Evolutionary conservation across 1,139 yeast genomes (phyloP).

Genomic region (Maudiozyma humilis): DNA sequence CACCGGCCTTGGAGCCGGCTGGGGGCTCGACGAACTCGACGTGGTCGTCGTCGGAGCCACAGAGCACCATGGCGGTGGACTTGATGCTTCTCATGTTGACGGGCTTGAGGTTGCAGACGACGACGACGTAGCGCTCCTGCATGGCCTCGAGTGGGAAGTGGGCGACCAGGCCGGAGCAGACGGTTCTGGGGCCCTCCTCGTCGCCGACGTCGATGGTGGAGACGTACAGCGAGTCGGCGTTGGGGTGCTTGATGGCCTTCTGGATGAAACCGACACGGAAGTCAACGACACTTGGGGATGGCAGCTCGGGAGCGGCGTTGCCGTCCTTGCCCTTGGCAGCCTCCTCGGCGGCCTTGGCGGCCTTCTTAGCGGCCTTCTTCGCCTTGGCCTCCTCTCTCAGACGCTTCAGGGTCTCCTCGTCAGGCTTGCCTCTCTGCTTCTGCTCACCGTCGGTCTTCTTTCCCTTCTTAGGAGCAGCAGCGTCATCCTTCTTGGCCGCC

Average conservation of each 20-base stretch:
- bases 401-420: conserved; percentile 57
- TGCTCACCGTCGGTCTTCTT: conserved; percentile 29
- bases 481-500: conserved; percentile 33
- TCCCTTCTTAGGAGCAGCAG: conserved; percentile 29
- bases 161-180: conserved; percentile 88
- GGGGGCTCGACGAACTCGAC: conserved; percentile 97
- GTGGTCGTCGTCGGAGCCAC: conserved; percentile 62
- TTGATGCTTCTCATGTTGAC: conserved; percentile 92
- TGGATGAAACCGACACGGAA: conserved; percentile 94
- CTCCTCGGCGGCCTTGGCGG: conserved; percentile 49
- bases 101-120: conserved; percentile 83
- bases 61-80: conserved; percentile 92
- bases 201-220: conserved; percentile 97
- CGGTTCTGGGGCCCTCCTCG: conserved; percentile 93
- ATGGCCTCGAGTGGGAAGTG: conserved; percentile 70
- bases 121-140: conserved; percentile 75
- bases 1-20: conserved; percentile 90
- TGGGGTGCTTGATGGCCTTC: conserved; percentile 94
- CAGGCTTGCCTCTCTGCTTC: conserved; percentile 38
- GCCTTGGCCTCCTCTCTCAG: conserved; percentile 63
- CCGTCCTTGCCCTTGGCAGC: conserved; percentile 38
- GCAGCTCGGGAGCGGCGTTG: conserved; percentile 50
- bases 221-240: conserved; percentile 92
- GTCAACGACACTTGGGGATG: conserved; percentile 79
- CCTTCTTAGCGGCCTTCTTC: conserved; percentile 68